Evolutionary conservation across 805 yeast genomes (phyloP).

Genomic region (Sugiyamaella chiloensis): DNA sequence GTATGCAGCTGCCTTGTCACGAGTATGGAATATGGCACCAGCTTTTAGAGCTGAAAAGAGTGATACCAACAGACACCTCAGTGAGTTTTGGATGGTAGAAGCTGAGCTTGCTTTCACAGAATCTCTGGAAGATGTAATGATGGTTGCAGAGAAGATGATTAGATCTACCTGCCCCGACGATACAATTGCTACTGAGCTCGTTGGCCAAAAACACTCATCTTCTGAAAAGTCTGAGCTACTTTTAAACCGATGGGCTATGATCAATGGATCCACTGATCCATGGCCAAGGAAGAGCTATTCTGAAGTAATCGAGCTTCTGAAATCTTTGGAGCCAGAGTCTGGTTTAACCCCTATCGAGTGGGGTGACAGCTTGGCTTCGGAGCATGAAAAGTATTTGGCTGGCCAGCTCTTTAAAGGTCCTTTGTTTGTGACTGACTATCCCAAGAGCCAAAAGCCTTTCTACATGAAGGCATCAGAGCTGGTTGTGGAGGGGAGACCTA

Average conservation of each 20-base stretch:
- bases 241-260: conserved; percentile 54
- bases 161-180: conserved; percentile 41
- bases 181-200: conserved; percentile 24
- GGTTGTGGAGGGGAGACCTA: conserved; percentile 26
- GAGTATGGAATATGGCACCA: conserved; percentile 89
- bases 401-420: conserved; percentile 64
- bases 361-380: conserved; percentile 76
- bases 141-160: conserved; percentile 68
- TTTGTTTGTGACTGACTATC: conserved; percentile 88
- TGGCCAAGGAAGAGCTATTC: conserved; percentile 77
- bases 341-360: conserved; percentile 35
- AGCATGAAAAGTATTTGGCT: conserved; percentile 90
- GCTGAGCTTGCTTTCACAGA: conserved; percentile 72
- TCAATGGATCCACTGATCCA: conserved; percentile 37
- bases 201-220: conserved; percentile 32
- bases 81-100: conserved; percentile 98
- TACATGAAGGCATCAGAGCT: conserved; percentile 65
- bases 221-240: conserved; percentile 37
- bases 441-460: conserved; percentile 75
- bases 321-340: conserved; percentile 13
- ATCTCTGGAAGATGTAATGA: conserved; percentile 56
- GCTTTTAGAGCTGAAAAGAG: conserved; percentile 92
- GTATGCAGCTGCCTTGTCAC: conserved; percentile 62
- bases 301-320: conserved; percentile 63
- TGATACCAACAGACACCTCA: conserved; percentile 84